Conservation (phyloP, 2,329 filamentous ascomycete species). For the Fusarium guadeloupense region DNA sequence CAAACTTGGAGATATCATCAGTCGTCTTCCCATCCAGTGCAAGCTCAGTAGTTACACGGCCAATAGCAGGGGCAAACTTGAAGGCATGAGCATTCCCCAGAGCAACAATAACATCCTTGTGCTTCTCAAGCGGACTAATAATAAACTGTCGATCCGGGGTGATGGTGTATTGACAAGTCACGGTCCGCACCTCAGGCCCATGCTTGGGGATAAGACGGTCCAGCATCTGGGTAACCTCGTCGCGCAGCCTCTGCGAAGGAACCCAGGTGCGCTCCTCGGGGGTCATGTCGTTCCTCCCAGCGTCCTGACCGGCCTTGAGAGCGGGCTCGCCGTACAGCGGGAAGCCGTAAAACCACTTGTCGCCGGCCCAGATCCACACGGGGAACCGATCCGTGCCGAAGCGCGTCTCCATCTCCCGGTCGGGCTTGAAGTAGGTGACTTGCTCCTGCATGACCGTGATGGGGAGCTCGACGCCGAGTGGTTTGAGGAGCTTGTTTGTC, state of each 20-base stretch:
- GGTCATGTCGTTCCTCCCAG: neutral
- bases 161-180: slow-evolving; percentile 35
- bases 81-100: slow-evolving; percentile 29
- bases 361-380: slow-evolving; percentile 8
- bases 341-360: slow-evolving; percentile 7
- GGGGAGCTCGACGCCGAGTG: no score
- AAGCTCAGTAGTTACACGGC: slow-evolving; percentile 28
- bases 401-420: neutral
- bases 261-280: slow-evolving; percentile 1
- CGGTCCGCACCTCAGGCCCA: slow-evolving; percentile 18
- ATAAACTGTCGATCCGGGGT: slow-evolving; percentile 32
- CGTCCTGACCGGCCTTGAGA: slow-evolving; percentile 6
- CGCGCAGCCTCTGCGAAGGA: neutral
- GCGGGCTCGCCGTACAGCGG: slow-evolving; percentile 2
- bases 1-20: slow-evolving; percentile 33
- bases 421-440: no score
- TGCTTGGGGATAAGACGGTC: neutral
- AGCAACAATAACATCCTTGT: slow-evolving; percentile 24
- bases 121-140: slow-evolving; percentile 16
- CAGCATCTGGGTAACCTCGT: neutral
- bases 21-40: slow-evolving; percentile 30
- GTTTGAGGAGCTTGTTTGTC: no score
- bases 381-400: slow-evolving; percentile 4
- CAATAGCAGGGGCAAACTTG: slow-evolving; percentile 35
- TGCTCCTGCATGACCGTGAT: no score